Conservation (phyloP, 768 basidiomycete genomes). For the Leucosporidium creatinivorum region DNA sequence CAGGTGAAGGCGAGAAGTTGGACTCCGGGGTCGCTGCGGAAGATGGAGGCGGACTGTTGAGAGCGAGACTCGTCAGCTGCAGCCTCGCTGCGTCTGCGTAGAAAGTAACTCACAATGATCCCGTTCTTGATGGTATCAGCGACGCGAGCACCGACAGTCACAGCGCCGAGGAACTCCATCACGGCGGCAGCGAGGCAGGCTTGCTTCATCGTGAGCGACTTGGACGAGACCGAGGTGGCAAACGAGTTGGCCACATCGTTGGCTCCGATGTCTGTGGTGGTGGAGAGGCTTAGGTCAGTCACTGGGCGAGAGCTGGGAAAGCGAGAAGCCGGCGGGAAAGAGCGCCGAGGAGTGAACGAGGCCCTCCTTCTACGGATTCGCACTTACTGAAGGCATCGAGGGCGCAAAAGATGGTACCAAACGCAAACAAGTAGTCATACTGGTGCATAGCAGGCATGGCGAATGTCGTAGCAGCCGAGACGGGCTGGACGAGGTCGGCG, state of each 20-base stretch:
- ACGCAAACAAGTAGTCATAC: constrained; percentile 43
- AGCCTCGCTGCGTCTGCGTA: background rate
- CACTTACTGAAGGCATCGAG: constrained; percentile 42
- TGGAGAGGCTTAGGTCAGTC: background rate
- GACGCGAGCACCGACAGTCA: constrained; percentile 41
- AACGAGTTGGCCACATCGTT: constrained; percentile 42
- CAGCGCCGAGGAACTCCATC: constrained; percentile 36
- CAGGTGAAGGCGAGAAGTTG: constrained; percentile 46
- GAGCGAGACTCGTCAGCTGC: background rate
- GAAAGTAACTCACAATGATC: constrained; percentile 39
- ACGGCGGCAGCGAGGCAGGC: constrained; percentile 41
- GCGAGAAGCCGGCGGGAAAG: too few species aligned
- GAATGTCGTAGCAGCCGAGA: background rate
- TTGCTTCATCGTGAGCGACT: constrained; percentile 44
- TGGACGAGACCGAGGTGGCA: constrained; percentile 44
- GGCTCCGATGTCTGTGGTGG: constrained; percentile 22
- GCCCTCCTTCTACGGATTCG: too few species aligned
- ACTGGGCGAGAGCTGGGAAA: background rate
- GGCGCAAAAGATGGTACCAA: constrained; percentile 40
- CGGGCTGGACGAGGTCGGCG: too few species aligned
- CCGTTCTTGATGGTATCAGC: constrained; percentile 47
- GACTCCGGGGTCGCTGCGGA: constrained; percentile 43
- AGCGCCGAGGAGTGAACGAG: too few species aligned
- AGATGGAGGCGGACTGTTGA: constrained; percentile 26
- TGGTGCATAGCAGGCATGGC: constrained; percentile 27